Evolutionary conservation across 139 green algal genomes (phyloP), one percentile per base, ranked within the genome.

Genomic region (Prasinococcaceae sp.): DNA sequence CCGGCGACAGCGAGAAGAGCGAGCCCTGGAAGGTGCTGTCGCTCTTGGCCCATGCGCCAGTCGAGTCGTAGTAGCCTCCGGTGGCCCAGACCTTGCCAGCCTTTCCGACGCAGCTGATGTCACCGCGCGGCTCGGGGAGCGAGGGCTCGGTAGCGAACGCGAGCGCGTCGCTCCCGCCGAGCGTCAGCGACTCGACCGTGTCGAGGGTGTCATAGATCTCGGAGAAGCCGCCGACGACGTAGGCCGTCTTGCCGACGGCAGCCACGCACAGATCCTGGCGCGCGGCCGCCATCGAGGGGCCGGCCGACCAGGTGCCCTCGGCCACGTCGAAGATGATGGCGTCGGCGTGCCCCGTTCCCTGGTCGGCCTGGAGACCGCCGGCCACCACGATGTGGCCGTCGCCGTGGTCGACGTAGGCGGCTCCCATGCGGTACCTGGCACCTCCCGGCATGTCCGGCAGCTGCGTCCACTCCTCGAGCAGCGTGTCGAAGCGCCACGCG

Each of bases 61-160:
- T 45, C 27, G 45, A 17, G 24, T 61, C 53, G 40, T 61, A 61
- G 43, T 43, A 61, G 20, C 53, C 53, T 40, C 53, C 53, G 30
- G 58, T 42, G 30, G 22, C 53, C 28, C 26, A 61, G 4, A 61
- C 19, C 23, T 39, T 45, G 29, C 28, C 12, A 4, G 24, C 53
- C 19, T 10, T 20, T 4, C 40, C 42, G 12, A 40, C 42, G 43
- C 53, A 61, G 12, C 20, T 10, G n/a, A 57, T 38, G 43, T 61
- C 53, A 16, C 43, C 53, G 20, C 53, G 53, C 6, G 45, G 26
- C 20, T 26, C 30, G n/a, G 53, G 40, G 4, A 61, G 14, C 6
- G 38, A 5, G 17, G 51, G 4, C 16, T 22, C 10, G 38, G 6
- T 12, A 10, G 37, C 6, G 38, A 38, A 60, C 36, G 12, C 23